These are phyloP conservation scores for Dendrobium catenatum DNA, from an alignment of 106 monocot species.

Conservation along the genomic window DNA sequence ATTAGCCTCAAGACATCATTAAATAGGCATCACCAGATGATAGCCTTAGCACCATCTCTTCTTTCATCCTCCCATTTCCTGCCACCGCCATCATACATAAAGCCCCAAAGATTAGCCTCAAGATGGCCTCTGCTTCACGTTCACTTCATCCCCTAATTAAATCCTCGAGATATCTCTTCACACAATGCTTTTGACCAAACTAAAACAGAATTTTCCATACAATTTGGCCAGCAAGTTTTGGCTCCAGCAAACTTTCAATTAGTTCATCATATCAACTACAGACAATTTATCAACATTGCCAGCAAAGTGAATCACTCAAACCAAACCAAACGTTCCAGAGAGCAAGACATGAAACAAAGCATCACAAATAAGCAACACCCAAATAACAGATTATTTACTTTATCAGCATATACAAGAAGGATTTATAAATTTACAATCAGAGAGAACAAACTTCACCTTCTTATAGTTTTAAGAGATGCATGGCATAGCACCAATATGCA, in stretches of 20 bases:
- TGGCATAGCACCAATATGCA: neutral
- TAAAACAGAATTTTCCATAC: neutral
- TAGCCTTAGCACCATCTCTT: too few species aligned
- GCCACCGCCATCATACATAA: too few species aligned
- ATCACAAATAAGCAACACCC: neutral
- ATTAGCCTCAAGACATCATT: too few species aligned
- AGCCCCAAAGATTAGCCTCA: too few species aligned
- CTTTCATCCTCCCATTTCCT: too few species aligned
- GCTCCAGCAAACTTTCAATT: neutral
- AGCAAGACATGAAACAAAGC: neutral
- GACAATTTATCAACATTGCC: neutral
- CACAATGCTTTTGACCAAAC: neutral
- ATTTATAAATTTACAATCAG: neutral
- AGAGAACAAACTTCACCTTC: neutral
- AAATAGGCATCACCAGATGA: too few species aligned
- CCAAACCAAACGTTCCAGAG: neutral
- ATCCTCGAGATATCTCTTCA: neutral
- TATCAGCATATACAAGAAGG: neutral
- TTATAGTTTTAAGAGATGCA: neutral
- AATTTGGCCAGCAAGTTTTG: neutral
- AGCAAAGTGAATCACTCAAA: neutral
- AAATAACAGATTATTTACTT: neutral
- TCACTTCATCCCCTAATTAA: neutral
- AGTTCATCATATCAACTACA: neutral
- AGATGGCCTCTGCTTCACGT: neutral